These are phyloP conservation scores for Candida montana DNA, from an alignment of 805 yeast species.

Conservation along the genomic window DNA sequence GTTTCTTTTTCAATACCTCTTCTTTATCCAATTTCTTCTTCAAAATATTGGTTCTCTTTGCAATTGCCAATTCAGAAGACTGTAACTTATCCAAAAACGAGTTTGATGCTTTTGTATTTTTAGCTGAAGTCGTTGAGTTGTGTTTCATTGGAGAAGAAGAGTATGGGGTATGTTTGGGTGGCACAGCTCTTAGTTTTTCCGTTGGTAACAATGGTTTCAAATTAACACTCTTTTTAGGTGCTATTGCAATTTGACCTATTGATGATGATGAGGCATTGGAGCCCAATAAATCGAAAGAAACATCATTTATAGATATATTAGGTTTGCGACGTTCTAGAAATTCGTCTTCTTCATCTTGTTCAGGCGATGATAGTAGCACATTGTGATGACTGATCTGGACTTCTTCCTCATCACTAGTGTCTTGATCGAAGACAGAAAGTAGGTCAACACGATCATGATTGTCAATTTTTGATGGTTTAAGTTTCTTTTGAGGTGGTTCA, in stretches of 20 bases:
- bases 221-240: not conserved
- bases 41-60: not conserved
- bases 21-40: not conserved
- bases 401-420: not conserved
- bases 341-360: not conserved
- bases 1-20: not conserved
- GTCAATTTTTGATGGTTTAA: not conserved
- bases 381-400: not conserved
- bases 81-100: not conserved
- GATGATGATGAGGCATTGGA: slow-evolving; percentile 1
- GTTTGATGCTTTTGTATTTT: not conserved
- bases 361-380: slow-evolving; percentile 4
- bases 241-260: slow-evolving; percentile 1
- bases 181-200: not conserved
- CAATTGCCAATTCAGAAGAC: not conserved
- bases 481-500: not conserved
- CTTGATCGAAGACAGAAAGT: too few relatives aligned
- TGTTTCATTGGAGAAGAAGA: slow-evolving; percentile 2
- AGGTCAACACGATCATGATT: too few relatives aligned
- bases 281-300: not conserved
- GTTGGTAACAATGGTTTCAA: not conserved
- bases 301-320: not conserved
- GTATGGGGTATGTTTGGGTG: not conserved
- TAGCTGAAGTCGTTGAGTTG: not conserved
- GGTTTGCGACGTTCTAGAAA: not conserved